Evolutionary conservation across 2,329 filamentous ascomycete species (phyloP).

Genomic region (Coccinonectria pachysandricola): DNA sequence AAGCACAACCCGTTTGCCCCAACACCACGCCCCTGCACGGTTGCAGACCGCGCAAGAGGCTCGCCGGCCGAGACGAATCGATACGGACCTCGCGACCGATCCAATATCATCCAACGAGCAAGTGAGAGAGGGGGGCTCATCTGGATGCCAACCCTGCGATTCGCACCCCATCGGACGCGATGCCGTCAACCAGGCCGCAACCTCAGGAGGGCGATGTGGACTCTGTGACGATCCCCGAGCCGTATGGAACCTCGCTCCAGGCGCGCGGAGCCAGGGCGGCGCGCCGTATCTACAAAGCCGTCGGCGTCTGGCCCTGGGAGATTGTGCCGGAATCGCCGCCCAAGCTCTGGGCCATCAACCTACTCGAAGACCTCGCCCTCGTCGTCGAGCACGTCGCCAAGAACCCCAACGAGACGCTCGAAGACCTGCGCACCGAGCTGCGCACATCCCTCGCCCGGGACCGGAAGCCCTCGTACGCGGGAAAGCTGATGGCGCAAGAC

Average conservation of each 20-base stretch:
- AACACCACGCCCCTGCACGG: no score
- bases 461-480: conserved; percentile 19
- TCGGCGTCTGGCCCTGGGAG: conserved; percentile 20
- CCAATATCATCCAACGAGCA: no score
- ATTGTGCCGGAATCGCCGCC: conserved; percentile 20
- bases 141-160: conserved; percentile 2
- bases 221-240: conserved; percentile 17
- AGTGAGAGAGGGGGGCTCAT: background rate
- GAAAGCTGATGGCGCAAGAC: conserved; percentile 20
- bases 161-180: conserved; percentile 8
- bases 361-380: conserved; percentile 19
- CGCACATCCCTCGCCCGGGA: conserved; percentile 19
- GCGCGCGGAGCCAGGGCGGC: conserved; percentile 18
- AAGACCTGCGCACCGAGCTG: conserved; percentile 17
- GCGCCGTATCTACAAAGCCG: conserved; percentile 16
- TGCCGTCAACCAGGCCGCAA: conserved; percentile 15
- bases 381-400: conserved; percentile 19
- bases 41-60: background rate
- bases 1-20: conserved; percentile 6
- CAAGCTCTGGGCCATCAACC: conserved; percentile 20
- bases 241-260: conserved; percentile 15
- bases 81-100: no score
- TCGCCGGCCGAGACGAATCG: background rate
- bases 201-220: conserved; percentile 15
- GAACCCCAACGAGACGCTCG: conserved; percentile 15